Base-by-base conservation (phyloP, 31 red algal genomes). In the Bonnemaisonia californica region DNA sequence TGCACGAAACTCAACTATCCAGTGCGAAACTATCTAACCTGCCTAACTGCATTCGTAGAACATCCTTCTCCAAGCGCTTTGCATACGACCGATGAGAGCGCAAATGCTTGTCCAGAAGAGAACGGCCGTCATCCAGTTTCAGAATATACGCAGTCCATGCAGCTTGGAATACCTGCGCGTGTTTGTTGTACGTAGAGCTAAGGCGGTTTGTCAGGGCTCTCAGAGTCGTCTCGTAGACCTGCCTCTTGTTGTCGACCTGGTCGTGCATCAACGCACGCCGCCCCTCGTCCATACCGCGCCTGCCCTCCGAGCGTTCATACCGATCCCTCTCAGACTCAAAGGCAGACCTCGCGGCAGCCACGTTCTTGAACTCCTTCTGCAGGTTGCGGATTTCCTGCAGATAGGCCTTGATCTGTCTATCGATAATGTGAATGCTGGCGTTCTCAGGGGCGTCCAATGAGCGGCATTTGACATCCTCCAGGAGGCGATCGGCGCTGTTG, bases 131-230 rank as follows among this genome's bases (percentile, higher is more conserved):
- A 45, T 91, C 88, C 35, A 91, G 62, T 16, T 62, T 64, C 13
- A 91, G 55, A 2, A 91, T 61, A 68, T 91, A 91, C 4, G 88
- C 88, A 5, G 88, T 84, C 88, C 88, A 94, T 12, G 84, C 92
- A 1, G 92, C 92, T 42, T 89, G 83, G 76, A 94, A 94, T 16
- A 94, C 92, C 61, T 79, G 79, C 27, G 83, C 79, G 56, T 93
- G 91, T 72, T 93, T 93, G 42, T 87, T 80, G 70, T 93, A 93
- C 16, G 91, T 93, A 16, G 77, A 81, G 1, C 54, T 55, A 26
- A 93, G 60, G 2, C 91, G 75, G 33, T 74, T 81, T 19, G 84
- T 87, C 37, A 93, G 63, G 19, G 76, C 83, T 23, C 62, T 31
- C 33, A 88, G 59, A 23, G 84, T 87, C 16, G 91, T 81, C 65